A percentile compares a stretch with the other conserved stretches of the same genome.
These are phyloP conservation scores for Alternaria metachromatica DNA, from an alignment of 2,329 filamentous ascomycete genomes.

Conservation along the genomic window DNA sequence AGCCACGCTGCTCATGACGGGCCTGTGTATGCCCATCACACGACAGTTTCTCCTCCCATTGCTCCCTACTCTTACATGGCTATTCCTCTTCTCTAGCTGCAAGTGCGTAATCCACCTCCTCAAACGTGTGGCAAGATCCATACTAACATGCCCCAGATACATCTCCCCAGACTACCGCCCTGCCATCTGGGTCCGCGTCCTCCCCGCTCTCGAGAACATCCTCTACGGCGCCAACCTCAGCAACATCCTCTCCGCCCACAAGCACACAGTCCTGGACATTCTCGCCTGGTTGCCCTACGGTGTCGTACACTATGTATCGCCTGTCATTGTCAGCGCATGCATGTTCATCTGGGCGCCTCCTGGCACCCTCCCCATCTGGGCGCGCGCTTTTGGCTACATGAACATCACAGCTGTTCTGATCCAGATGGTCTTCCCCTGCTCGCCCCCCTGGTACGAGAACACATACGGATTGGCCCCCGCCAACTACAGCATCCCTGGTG, in stretches of 20 bases:
- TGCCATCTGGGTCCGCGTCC: constrained; percentile 92
- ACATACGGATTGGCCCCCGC: constrained; percentile 88
- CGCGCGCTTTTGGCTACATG: constrained; percentile 89
- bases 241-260: constrained; percentile 92
- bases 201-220: constrained; percentile 94
- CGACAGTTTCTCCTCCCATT: constrained; percentile 92
- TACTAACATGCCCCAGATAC: constrained; percentile 65
- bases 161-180: constrained; percentile 88
- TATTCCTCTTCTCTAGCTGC: constrained; percentile 90
- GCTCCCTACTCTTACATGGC: constrained; percentile 82
- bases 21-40: constrained; percentile 81
- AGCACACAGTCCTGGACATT: constrained; percentile 81
- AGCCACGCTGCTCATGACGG: constrained; percentile 69
- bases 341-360: constrained; percentile 91
- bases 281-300: constrained; percentile 95
- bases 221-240: constrained; percentile 94
- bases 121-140: not conserved
- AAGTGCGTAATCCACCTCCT: constrained; percentile 68
- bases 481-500: constrained; percentile 89
- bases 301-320: constrained; percentile 85
- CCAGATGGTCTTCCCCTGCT: constrained; percentile 90
- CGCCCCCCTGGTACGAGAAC: constrained; percentile 97
- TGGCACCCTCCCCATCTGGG: constrained; percentile 82
- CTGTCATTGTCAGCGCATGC: constrained; percentile 76
- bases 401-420: constrained; percentile 86